Percentiles rank a stretch among this genome's conserved stretches.
phyloP scores from a whole-genome alignment of 1,139 yeast genomes.

The Pichia sp. region DNA sequence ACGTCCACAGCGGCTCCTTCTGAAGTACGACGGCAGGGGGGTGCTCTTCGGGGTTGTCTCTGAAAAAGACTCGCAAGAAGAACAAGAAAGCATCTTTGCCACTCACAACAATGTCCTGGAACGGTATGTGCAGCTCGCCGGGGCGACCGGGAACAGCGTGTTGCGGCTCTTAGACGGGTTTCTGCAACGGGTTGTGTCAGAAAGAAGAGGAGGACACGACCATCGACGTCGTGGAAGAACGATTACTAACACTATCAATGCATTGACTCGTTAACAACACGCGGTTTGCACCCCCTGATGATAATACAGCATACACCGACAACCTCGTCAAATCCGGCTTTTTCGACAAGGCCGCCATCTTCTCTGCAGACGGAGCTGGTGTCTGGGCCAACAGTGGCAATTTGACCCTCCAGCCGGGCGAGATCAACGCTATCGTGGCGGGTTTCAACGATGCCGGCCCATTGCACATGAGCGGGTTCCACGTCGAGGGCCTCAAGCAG shows the following conservation, averaged over 20 bases:
- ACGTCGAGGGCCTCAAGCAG: conserved; percentile 80
- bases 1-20: neutral
- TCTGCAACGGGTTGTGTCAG: neutral
- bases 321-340: conserved; percentile 81
- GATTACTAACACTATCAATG: too few relatives aligned
- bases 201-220: too few relatives aligned
- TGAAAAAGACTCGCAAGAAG: neutral
- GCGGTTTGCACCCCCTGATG: neutral
- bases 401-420: conserved; percentile 64
- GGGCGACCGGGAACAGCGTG: too few relatives aligned
- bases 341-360: conserved; percentile 87
- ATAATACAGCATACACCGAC: conserved; percentile 78
- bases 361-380: conserved; percentile 91
- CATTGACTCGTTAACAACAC: too few relatives aligned
- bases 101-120: conserved; percentile 34
- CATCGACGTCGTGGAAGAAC: too few relatives aligned
- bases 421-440: conserved; percentile 66
- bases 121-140: conserved; percentile 29
- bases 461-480: conserved; percentile 82
- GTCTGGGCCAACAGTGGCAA: conserved; percentile 87
- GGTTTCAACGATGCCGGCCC: conserved; percentile 79
- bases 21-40: neutral
- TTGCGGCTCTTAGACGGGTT: neutral
- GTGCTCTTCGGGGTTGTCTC: too few relatives aligned
- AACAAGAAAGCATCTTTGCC: neutral